phyloP scores from a whole-genome alignment of 2,329 filamentous ascomycete species.

The Sordariomycetes sp. region DNA sequence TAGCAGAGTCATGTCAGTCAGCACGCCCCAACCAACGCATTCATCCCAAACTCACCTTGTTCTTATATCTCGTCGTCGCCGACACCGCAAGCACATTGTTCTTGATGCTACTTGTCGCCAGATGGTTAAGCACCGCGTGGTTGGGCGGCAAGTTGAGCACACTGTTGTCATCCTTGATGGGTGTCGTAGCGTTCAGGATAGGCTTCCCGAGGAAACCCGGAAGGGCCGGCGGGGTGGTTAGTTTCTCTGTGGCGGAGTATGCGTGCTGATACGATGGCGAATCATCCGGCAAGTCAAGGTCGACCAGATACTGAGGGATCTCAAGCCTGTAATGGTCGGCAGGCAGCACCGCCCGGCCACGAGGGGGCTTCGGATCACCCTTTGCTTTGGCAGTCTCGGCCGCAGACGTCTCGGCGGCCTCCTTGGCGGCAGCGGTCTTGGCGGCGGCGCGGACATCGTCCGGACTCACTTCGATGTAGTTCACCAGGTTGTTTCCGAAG shows the following conservation, averaged over 20 bases:
- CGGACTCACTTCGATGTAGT: constrained; percentile 89
- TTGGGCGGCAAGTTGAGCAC: constrained; percentile 86
- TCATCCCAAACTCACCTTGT: constrained; percentile 53
- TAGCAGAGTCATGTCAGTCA: constrained; percentile 23
- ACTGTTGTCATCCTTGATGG: constrained; percentile 96
- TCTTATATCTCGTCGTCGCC: constrained; percentile 93
- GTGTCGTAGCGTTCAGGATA: constrained; percentile 80
- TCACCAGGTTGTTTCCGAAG: constrained; percentile 95
- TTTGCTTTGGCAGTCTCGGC: constrained; percentile 6
- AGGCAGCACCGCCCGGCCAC: constrained; percentile 44
- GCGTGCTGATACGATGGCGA: constrained; percentile 64
- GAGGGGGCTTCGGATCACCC: constrained; percentile 32
- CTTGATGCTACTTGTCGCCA: constrained; percentile 97
- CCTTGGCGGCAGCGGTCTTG: constrained; percentile 15
- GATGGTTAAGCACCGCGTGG: constrained; percentile 90
- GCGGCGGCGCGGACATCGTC: constrained; percentile 44
- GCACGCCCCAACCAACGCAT: neutral
- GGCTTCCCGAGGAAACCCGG: constrained; percentile 90
- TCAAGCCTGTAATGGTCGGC: constrained; percentile 56
- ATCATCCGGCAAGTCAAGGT: constrained; percentile 79
- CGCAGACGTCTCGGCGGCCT: neutral
- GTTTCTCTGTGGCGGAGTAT: constrained; percentile 61
- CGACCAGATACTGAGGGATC: constrained; percentile 76
- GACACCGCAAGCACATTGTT: constrained; percentile 91
- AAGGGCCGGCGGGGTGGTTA: constrained; percentile 74